Percentiles rank a stretch among this genome's conserved stretches.
Evolutionary conservation across 805 yeast species (phyloP).

Genomic region (Isabelozyma rhagii): DNA sequence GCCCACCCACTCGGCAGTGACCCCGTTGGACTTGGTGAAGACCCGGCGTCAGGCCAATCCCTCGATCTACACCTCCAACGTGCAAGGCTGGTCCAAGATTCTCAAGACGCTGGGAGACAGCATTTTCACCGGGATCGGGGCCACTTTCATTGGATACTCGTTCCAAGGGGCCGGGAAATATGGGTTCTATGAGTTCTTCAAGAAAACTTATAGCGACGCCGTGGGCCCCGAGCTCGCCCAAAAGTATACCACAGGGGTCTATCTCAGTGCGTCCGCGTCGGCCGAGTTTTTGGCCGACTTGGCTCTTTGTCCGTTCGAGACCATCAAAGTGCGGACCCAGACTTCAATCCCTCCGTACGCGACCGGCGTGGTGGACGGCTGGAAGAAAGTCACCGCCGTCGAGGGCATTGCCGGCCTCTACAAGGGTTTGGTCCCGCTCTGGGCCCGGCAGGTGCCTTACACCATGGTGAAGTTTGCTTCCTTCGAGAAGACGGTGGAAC

Average conservation of each 20-base stretch:
- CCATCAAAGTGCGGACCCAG: conserved; percentile 91
- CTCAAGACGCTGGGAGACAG: conserved; percentile 75
- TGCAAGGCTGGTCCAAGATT: conserved; percentile 80
- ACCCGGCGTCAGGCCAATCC: conserved; percentile 89
- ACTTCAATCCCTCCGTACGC: conserved; percentile 89
- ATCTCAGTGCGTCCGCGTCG: conserved; percentile 81
- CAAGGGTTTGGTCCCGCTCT: conserved; percentile 86
- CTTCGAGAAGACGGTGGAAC: conserved; percentile 86
- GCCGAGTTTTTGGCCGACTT: conserved; percentile 95
- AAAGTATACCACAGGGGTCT: conserved; percentile 70
- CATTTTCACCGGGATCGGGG: conserved; percentile 84
- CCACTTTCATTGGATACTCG: conserved; percentile 90
- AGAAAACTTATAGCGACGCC: conserved; percentile 66
- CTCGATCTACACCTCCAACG: conserved; percentile 64
- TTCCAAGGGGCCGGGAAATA: conserved; percentile 97
- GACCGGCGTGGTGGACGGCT: conserved; percentile 59
- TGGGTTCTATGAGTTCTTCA: conserved; percentile 91
- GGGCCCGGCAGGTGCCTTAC: conserved; percentile 98
- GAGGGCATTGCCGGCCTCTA: conserved; percentile 78
- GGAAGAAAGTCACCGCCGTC: conserved; percentile 57
- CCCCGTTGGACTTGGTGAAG: conserved; percentile 91
- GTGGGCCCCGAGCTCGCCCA: conserved; percentile 62
- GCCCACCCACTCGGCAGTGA: conserved; percentile 90
- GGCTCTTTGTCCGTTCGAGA: conserved; percentile 89
- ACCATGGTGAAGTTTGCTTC: conserved; percentile 97